Conservation (phyloP, 2,329 filamentous ascomycete species). For the Fonsecaea erecta region DNA sequence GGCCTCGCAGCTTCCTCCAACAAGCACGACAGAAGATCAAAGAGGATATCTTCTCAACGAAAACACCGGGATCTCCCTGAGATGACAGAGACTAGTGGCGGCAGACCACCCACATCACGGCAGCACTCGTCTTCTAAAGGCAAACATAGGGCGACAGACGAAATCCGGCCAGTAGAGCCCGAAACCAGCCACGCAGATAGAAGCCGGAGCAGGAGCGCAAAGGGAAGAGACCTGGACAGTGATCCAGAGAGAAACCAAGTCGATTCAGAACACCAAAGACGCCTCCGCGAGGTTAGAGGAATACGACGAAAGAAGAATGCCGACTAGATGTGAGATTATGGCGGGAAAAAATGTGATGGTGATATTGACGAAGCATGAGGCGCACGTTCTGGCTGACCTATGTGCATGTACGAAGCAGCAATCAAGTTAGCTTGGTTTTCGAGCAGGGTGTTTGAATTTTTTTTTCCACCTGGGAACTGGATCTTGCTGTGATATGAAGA, state of each 20-base stretch:
- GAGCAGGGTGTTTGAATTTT: neutral
- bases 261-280: slow-evolving; percentile 26
- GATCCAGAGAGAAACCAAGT: slow-evolving; percentile 23
- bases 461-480: neutral
- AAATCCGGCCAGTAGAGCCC: slow-evolving; percentile 9
- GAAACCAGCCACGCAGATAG: slow-evolving; percentile 23
- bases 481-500: neutral
- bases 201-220: slow-evolving; percentile 39
- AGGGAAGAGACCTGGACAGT: slow-evolving; percentile 41
- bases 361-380: neutral
- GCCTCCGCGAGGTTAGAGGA: slow-evolving; percentile 30
- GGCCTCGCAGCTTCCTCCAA: slow-evolving; percentile 10
- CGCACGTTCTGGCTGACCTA: neutral
- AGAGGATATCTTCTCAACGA: slow-evolving; percentile 17
- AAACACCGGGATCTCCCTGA: slow-evolving; percentile 17
- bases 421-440: neutral
- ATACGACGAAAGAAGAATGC: slow-evolving; percentile 16
- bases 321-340: slow-evolving; percentile 19
- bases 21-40: slow-evolving; percentile 21
- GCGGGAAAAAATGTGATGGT: neutral
- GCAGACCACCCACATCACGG: slow-evolving; percentile 20
- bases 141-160: slow-evolving; percentile 22
- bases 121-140: slow-evolving; percentile 26
- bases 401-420: neutral
- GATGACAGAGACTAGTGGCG: slow-evolving; percentile 12